These are phyloP conservation scores for Candida ovalis DNA, from an alignment of 805 yeast genomes.

Conservation along the genomic window DNA sequence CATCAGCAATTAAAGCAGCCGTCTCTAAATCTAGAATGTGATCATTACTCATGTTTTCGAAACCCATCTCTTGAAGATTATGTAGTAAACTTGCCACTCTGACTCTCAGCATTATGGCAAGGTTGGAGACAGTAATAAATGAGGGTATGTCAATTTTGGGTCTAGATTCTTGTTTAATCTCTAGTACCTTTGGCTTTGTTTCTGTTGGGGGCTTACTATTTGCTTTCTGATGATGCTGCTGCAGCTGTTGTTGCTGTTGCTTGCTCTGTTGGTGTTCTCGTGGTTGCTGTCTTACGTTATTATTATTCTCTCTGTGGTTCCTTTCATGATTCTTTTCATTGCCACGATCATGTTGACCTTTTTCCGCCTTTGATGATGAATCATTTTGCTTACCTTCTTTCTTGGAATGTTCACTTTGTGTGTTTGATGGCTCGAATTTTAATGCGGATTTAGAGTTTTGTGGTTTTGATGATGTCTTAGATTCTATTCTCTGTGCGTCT, in stretches of 20 bases:
- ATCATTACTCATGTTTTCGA: slow-evolving; percentile 64
- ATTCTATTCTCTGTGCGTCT: background rate
- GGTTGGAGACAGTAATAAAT: slow-evolving; percentile 72
- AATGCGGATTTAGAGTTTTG: no score
- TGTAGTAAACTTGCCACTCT: slow-evolving; percentile 57
- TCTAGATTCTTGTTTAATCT: slow-evolving; percentile 6
- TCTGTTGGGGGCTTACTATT: slow-evolving; percentile 5
- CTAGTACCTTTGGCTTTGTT: slow-evolving; percentile 8
- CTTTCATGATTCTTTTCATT: background rate
- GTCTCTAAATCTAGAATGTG: slow-evolving; percentile 83
- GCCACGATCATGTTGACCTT: no score
- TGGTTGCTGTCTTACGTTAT: no score
- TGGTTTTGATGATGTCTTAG: background rate
- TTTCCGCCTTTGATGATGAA: no score
- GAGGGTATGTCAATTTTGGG: slow-evolving; percentile 54
- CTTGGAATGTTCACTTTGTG: background rate
- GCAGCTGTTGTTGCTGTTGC: no score
- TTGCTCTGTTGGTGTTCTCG: no score
- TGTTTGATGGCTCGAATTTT: background rate
- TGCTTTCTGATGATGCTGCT: background rate
- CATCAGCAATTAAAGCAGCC: slow-evolving; percentile 83
- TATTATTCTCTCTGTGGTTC: no score
- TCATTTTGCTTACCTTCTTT: no score
- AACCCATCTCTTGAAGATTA: slow-evolving; percentile 67
- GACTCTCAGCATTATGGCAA: slow-evolving; percentile 67